Evolutionary conservation across 2,329 filamentous ascomycete genomes (phyloP), one percentile per base, ranked within the genome.

Genomic region (Cytospora schulzeri): DNA sequence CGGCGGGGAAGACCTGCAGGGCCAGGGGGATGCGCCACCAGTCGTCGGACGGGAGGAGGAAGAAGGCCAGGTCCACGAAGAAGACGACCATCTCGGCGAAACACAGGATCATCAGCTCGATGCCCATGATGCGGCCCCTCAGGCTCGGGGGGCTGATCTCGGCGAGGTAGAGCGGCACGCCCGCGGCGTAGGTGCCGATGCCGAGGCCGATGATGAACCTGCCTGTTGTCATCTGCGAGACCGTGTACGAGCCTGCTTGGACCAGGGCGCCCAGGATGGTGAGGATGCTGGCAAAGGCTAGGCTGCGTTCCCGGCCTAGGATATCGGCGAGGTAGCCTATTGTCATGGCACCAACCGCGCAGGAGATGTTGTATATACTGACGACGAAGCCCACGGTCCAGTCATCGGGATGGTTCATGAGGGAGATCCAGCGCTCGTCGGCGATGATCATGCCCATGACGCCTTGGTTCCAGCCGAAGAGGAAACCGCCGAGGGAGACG

Each of bases 21-120:
- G 31, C 28, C 2, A 78, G 72, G 22, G 69, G 72, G 62, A 70
- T 70, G 33, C 69, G 74, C 75, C 75, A 78, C 72, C 72, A 74
- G 63, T 69, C 64, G 52, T 71, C 66, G 8, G 70, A 71, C 45
- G 69, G 55, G 14, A 62, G 38, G 19, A 74, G 66, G 59, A 73
- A 72, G 51, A 70, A 73, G 55, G 71, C 73, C 28, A 66, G 71
- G 53, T 72, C 73, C 29, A 73, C 70, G 26, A 71, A 73, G 66
- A 74, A 74, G 22, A 73, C 72, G 3, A 71, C 69, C 71, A 74
- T 73, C 57, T 74, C 73, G 4, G 69, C 73, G 28, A 74, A 71
- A 28, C 73, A 73, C 17, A 74, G 67, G 29, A 74, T 73, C 72
- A 74, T 74, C 52, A 71, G 65, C 53, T 73, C 65, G 48, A 74